A percentile compares a stretch with the other conserved stretches of the same genome.
phyloP scores from a whole-genome alignment of 305 asterid species.

The Ajuga reptans region DNA sequence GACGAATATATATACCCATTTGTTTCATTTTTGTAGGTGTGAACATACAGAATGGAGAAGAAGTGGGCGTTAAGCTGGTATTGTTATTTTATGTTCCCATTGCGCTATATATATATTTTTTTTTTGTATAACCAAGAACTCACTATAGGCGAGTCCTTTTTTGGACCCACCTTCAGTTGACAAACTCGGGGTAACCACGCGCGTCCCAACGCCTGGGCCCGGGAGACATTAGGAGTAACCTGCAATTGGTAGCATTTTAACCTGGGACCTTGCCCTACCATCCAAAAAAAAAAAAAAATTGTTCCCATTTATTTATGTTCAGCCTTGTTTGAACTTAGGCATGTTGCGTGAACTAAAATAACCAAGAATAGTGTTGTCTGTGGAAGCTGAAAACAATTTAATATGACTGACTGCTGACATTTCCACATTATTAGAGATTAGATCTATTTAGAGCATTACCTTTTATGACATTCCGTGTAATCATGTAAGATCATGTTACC shows the following conservation, averaged over 20 bases:
- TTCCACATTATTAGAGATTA: background rate
- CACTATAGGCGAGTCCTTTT: too few species aligned
- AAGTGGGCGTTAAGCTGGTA: conserved; percentile 93
- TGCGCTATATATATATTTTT: too few species aligned
- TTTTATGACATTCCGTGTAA: background rate
- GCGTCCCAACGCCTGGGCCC: too few species aligned
- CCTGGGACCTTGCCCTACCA: too few species aligned
- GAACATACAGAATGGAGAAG: conserved; percentile 86
- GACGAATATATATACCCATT: background rate
- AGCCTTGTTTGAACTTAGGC: background rate
- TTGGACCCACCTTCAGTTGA: too few species aligned
- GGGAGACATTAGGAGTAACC: too few species aligned
- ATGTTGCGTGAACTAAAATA: background rate
- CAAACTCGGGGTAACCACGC: too few species aligned
- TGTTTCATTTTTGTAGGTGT: conserved; percentile 53
- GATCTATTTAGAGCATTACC: background rate
- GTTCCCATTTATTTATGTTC: too few species aligned
- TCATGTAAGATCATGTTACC: background rate
- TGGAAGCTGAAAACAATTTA: background rate
- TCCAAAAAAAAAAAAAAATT: too few species aligned
- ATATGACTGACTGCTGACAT: background rate
- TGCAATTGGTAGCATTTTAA: too few species aligned
- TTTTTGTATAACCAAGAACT: too few species aligned
- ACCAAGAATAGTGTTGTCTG: background rate
- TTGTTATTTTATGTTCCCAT: conserved; percentile 18